phyloP scores from a whole-genome alignment of 371 early-diverging fungal species.

The Rhizomucor pusillus region DNA sequence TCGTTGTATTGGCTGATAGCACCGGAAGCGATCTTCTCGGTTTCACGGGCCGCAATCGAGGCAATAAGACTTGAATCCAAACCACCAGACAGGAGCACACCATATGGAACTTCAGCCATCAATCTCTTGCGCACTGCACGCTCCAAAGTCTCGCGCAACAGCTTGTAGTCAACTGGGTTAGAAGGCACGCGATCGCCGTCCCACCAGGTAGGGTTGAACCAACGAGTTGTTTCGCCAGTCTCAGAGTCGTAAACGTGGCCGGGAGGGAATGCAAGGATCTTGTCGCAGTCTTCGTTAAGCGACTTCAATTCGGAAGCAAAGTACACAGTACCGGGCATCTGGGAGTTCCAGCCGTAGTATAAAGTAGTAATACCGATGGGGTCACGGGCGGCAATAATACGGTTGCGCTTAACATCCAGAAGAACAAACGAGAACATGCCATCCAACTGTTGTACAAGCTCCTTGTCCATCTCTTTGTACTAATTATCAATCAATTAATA shows the following conservation, averaged over 20 bases:
- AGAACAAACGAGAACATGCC: slow-evolving; percentile 96
- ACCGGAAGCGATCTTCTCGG: slow-evolving; percentile 56
- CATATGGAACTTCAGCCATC: slow-evolving; percentile 97
- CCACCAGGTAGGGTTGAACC: slow-evolving; percentile 93
- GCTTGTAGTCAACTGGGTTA: slow-evolving; percentile 58
- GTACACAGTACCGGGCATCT: slow-evolving; percentile 84
- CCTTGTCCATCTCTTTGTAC: slow-evolving; percentile 85
- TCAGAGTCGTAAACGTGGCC: slow-evolving; percentile 87
- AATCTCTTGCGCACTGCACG: slow-evolving; percentile 89
- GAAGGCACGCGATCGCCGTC: slow-evolving; percentile 54
- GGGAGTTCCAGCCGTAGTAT: slow-evolving; percentile 87
- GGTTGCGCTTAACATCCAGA: slow-evolving; percentile 79
- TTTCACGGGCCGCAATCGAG: slow-evolving; percentile 84
- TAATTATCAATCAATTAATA: slow-evolving; percentile 22
- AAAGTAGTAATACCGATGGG: slow-evolving; percentile 97
- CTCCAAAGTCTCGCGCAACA: slow-evolving; percentile 78
- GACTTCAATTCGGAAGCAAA: slow-evolving; percentile 94
- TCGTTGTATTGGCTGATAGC: slow-evolving; percentile 19
- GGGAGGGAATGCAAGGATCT: slow-evolving; percentile 94
- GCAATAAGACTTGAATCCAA: slow-evolving; percentile 94
- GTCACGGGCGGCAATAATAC: slow-evolving; percentile 90
- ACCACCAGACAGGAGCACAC: slow-evolving; percentile 93
- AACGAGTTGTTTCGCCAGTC: slow-evolving; percentile 74
- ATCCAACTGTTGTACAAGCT: slow-evolving; percentile 80
- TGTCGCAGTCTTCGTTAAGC: slow-evolving; percentile 92